phyloP scores from a whole-genome alignment of 1,284 basidiomycete genomes.

The Pseudozyma tsukubaensis region DNA sequence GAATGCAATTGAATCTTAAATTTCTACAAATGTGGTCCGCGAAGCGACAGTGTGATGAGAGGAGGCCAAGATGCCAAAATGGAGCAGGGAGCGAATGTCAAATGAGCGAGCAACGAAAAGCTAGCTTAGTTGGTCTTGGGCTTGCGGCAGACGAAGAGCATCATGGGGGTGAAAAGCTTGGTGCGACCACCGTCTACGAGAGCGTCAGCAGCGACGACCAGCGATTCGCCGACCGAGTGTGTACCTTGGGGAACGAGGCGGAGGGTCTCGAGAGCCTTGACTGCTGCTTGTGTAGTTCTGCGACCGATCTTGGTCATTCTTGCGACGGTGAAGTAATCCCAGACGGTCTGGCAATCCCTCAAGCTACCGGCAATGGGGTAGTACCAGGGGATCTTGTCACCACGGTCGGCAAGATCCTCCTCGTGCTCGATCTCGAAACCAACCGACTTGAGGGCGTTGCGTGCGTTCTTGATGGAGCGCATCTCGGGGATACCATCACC shows the following conservation, averaged over 20 bases:
- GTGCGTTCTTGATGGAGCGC: conserved; percentile 81
- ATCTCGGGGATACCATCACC: conserved; percentile 99
- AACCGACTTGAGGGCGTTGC: conserved; percentile 82
- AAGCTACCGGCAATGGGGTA: conserved; percentile 96
- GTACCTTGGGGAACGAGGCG: conserved; percentile 93
- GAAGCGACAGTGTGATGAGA: conserved; percentile 24
- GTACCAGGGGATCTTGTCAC: conserved; percentile 88
- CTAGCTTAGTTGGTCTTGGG: conserved; percentile 19
- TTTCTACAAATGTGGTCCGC: conserved; percentile 15
- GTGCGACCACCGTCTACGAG: conserved; percentile 85
- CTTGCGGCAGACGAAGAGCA: conserved; percentile 55
- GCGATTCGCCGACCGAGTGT: conserved; percentile 85
- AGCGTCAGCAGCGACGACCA: conserved; percentile 84
- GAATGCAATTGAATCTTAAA: conserved; percentile 2
- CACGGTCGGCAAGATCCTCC: conserved; percentile 90
- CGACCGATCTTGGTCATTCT: conserved; percentile 86
- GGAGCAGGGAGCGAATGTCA: not conserved
- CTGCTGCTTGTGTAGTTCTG: conserved; percentile 83
- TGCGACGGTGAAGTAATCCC: conserved; percentile 76
- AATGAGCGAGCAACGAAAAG: not conserved
- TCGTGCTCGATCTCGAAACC: conserved; percentile 91
- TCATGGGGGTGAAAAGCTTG: conserved; percentile 75
- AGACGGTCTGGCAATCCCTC: conserved; percentile 88
- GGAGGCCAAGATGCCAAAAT: not conserved
- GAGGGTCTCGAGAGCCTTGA: conserved; percentile 82